A percentile compares a stretch with the other conserved stretches of the same genome.
These are phyloP conservation scores for Ophiorrhiza pumila DNA, from an alignment of 257 asterid genomes.

Conservation along the genomic window DNA sequence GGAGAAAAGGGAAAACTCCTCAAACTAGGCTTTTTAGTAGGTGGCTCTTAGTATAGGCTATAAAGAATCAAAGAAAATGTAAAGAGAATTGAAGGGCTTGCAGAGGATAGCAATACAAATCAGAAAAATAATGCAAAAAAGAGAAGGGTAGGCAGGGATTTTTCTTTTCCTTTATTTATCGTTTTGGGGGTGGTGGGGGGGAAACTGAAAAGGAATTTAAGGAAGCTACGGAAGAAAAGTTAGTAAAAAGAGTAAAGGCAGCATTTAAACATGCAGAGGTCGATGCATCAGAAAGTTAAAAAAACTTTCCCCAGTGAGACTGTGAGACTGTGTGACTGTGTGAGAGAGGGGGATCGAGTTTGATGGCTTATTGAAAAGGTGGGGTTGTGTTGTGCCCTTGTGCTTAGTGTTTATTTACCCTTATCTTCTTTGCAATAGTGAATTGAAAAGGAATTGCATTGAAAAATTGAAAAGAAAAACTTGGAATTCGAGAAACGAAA, in stretches of 20 bases:
- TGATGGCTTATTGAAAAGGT: background rate
- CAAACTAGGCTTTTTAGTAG: conserved; percentile 33
- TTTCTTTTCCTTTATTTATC: background rate
- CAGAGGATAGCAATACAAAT: conserved; percentile 20
- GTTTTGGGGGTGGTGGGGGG: conserved; percentile 5
- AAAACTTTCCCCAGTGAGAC: conserved; percentile 13
- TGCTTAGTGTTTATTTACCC: no score
- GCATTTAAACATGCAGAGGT: conserved; percentile 26
- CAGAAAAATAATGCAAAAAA: conserved; percentile 23
- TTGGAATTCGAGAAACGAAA: conserved; percentile 48
- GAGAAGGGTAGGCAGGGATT: conserved; percentile 2
- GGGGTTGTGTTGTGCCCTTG: conserved; percentile 7
- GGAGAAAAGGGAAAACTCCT: conserved; percentile 3
- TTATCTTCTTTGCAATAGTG: no score
- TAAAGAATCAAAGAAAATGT: conserved; percentile 11
- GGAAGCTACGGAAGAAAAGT: conserved; percentile 22
- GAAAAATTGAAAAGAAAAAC: background rate
- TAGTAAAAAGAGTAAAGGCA: conserved; percentile 16
- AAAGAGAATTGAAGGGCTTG: conserved; percentile 21
- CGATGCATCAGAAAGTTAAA: conserved; percentile 11
- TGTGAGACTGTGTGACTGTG: no score
- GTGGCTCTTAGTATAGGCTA: conserved; percentile 15
- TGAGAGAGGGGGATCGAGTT: conserved; percentile 6
- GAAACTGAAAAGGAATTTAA: conserved; percentile 22
- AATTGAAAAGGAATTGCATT: conserved; percentile 8